Conservation (phyloP, 2,329 filamentous ascomycete species). For the Dactylonectria macrodidyma region DNA sequence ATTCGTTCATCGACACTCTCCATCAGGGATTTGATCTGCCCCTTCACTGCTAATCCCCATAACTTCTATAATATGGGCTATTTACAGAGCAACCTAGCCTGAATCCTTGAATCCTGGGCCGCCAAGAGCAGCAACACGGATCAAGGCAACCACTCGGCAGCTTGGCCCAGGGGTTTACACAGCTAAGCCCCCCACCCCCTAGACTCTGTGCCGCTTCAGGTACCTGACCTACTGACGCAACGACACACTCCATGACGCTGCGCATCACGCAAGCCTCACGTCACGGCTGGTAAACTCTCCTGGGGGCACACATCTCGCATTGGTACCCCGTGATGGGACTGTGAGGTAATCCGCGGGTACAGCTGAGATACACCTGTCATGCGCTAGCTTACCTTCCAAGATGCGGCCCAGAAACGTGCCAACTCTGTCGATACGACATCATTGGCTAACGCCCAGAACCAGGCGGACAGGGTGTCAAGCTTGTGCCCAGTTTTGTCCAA, state of each 20-base stretch:
- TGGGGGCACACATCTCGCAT: neutral
- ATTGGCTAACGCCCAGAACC: neutral
- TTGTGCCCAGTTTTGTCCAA: slow-evolving; percentile 1
- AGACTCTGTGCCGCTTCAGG: too few species aligned
- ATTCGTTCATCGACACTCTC: neutral
- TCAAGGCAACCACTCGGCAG: too few species aligned
- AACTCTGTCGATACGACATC: neutral
- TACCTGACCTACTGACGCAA: too few species aligned
- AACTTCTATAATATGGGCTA: neutral
- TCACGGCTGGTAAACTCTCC: neutral
- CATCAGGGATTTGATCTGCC: neutral
- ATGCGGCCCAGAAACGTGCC: neutral
- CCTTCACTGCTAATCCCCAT: neutral
- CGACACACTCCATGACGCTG: neutral
- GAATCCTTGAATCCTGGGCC: too few species aligned
- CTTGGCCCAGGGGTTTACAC: too few species aligned
- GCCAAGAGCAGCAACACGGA: too few species aligned
- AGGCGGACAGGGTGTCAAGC: neutral
- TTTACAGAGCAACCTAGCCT: neutral
- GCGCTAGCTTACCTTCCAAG: neutral
- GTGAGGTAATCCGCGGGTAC: neutral
- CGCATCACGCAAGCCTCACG: neutral
- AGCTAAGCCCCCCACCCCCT: too few species aligned
- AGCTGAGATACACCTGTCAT: neutral
- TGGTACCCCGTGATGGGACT: neutral